These are phyloP conservation scores for Croton laevigatus DNA, from an alignment of 441 rosid species.

Conservation along the genomic window DNA sequence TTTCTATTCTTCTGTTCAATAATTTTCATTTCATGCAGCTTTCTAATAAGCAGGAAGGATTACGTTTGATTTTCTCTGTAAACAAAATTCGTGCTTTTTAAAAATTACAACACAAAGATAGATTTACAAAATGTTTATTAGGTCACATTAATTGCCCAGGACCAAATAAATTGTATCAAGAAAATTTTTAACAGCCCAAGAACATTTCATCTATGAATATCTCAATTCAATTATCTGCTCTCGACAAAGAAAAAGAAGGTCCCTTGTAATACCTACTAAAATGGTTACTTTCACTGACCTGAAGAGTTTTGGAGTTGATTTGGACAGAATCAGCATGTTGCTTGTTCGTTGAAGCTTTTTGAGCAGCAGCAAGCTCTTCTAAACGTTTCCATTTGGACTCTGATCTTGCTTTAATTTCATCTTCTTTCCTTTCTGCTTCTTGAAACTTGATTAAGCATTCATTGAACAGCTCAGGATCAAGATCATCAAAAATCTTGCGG, in stretches of 20 bases:
- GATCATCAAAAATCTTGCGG: conserved; percentile 67
- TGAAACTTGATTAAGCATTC: conserved; percentile 59
- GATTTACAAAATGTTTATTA: conserved; percentile 18
- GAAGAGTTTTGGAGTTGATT: conserved; percentile 15
- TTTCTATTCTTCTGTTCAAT: not conserved
- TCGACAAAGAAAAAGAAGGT: conserved; percentile 17
- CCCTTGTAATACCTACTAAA: conserved; percentile 17
- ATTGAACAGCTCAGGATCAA: conserved; percentile 64
- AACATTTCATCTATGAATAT: conserved; percentile 11
- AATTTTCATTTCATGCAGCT: conserved; percentile 1
- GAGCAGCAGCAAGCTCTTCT: conserved; percentile 63
- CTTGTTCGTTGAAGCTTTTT: conserved; percentile 30
- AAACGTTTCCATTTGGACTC: conserved; percentile 66
- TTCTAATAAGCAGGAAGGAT: not conserved
- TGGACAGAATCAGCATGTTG: conserved; percentile 18
- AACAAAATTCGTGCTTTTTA: not conserved
- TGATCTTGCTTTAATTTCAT: conserved; percentile 45
- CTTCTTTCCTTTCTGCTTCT: conserved; percentile 52
- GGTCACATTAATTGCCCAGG: not conserved
- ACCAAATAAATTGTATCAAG: not conserved
- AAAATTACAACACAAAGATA: conserved; percentile 9
- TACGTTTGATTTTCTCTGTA: not conserved
- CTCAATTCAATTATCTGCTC: conserved; percentile 20
- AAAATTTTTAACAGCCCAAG: not conserved
- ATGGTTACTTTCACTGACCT: conserved; percentile 24